phyloP scores from a whole-genome alignment of 495 filamentous ascomycete species.

The Platismatia glauca region DNA sequence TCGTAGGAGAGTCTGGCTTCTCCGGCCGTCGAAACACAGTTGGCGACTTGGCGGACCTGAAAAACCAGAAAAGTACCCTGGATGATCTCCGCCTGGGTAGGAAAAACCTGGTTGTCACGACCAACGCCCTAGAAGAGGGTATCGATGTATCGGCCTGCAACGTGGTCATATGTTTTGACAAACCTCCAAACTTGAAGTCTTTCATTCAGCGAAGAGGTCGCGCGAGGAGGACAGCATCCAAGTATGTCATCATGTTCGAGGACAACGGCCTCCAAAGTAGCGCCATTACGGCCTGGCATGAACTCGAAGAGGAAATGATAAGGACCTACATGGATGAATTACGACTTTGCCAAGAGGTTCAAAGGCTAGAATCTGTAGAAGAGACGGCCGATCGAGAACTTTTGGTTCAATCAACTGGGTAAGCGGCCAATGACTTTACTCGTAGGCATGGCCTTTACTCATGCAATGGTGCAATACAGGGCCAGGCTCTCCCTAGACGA shows the following conservation, averaged over 20 bases:
- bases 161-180: constrained; percentile 76
- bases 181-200: constrained; percentile 66
- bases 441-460: background rate
- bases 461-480: constrained; percentile 37
- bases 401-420: constrained; percentile 46
- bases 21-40: constrained; percentile 43
- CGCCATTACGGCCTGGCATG: constrained; percentile 44
- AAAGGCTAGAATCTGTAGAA: constrained; percentile 45
- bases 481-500: constrained; percentile 67
- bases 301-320: constrained; percentile 66
- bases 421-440: constrained; percentile 3
- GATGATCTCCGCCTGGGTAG: constrained; percentile 57
- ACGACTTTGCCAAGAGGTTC: constrained; percentile 40
- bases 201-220: constrained; percentile 83
- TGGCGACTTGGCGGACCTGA: constrained; percentile 49
- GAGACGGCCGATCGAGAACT: constrained; percentile 40
- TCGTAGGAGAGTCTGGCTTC: constrained; percentile 61
- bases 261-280: constrained; percentile 28
- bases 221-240: constrained; percentile 63
- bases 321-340: constrained; percentile 61
- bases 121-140: constrained; percentile 83
- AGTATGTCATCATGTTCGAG: constrained; percentile 56
- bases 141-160: constrained; percentile 84
- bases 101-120: constrained; percentile 73
- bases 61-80: constrained; percentile 51